phyloP scores from a whole-genome alignment of 805 yeast species.

The Ogataea thermomethanolica region DNA sequence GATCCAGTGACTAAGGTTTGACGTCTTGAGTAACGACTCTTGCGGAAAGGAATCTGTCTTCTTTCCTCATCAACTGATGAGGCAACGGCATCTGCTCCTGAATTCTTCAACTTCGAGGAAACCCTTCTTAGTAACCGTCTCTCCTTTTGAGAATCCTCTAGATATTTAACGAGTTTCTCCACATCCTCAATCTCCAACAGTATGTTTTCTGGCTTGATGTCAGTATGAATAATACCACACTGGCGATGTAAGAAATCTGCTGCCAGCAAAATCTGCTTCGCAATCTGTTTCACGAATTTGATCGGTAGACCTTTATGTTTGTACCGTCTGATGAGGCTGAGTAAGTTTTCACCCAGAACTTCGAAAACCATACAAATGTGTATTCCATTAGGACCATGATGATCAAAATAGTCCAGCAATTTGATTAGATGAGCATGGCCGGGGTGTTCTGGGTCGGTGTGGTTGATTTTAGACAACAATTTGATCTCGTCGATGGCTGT shows the following conservation, averaged over 20 bases:
- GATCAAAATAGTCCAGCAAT: constrained; percentile 78
- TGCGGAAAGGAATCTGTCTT: constrained; percentile 25
- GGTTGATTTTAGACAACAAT: constrained; percentile 62
- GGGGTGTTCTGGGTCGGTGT: constrained; percentile 62
- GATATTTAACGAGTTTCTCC: constrained; percentile 44
- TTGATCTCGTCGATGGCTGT: constrained; percentile 94
- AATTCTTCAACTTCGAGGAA: constrained; percentile 23
- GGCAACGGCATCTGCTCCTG: constrained; percentile 13
- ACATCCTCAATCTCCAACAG: constrained; percentile 52
- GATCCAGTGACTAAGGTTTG: constrained; percentile 83
- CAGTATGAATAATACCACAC: constrained; percentile 72
- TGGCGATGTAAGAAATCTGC: constrained; percentile 55
- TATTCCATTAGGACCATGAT: constrained; percentile 84
- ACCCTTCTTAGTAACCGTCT: constrained; percentile 31
- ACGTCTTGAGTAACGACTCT: constrained; percentile 50
- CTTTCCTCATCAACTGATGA: constrained; percentile 16
- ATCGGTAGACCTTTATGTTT: constrained; percentile 49
- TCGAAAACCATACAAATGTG: constrained; percentile 98
- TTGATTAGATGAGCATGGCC: constrained; percentile 82
- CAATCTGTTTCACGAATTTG: constrained; percentile 52
- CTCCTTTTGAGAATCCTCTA: constrained; percentile 40
- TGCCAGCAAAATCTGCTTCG: constrained; percentile 53
- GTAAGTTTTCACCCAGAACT: constrained; percentile 88
- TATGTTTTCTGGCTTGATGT: constrained; percentile 73
- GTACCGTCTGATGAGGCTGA: constrained; percentile 78